A percentile compares a stretch with the other conserved stretches of the same genome.
Evolutionary conservation across 208 protist species (phyloP).

Genomic region (Polymyxa betae): DNA sequence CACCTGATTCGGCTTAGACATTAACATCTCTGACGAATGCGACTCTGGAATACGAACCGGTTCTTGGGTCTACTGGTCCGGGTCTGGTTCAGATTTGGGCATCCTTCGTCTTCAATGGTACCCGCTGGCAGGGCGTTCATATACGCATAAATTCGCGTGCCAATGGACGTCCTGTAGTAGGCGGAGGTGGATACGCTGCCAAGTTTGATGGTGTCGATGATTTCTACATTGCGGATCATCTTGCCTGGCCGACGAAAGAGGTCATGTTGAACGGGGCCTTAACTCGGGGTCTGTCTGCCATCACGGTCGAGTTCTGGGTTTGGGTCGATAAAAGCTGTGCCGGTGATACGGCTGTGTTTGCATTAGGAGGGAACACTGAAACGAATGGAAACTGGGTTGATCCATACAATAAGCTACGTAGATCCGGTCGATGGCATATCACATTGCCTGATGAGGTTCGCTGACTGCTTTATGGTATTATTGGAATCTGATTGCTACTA

Average conservation of each 20-base stretch:
- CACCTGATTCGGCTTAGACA: too few relatives aligned
- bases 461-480: too few relatives aligned
- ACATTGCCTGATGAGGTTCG: background rate
- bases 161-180: background rate
- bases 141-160: background rate
- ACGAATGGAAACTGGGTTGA: background rate
- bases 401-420: background rate
- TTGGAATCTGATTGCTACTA: too few relatives aligned
- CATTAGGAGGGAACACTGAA: background rate
- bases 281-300: background rate
- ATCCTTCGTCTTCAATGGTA: too few relatives aligned
- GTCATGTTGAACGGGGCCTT: too few relatives aligned
- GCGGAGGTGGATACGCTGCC: background rate
- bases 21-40: too few relatives aligned
- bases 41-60: too few relatives aligned
- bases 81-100: too few relatives aligned
- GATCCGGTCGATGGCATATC: background rate
- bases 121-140: background rate
- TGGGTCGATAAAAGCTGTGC: background rate
- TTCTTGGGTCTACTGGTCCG: too few relatives aligned
- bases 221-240: background rate
- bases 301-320: conserved; percentile 14
- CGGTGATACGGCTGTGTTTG: background rate
- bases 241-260: background rate
- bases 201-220: background rate